Base-by-base conservation (phyloP, 192 early-diverging fungal species). In the Linnemannia zychae region DNA sequence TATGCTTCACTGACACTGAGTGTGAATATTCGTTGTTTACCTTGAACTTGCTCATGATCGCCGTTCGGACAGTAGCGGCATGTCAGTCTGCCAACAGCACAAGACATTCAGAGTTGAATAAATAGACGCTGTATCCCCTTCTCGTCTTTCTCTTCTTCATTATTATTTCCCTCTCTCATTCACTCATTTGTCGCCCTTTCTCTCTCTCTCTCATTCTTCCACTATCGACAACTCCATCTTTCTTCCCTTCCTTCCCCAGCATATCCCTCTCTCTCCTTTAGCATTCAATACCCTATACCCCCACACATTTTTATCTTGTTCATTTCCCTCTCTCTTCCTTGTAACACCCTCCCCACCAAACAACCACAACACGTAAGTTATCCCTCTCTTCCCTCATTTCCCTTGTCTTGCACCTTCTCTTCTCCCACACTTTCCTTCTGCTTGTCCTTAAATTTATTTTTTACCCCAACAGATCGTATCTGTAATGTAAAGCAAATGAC, bases 241-340 rank as follows among this genome's bases (percentile, higher is more conserved):
- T n/a, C 9, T 44, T 9, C 22, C 22, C 7, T 24, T 31, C 28
- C 22, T 24, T 63, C 57, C 57, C 57, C 57, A 63, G 57, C 57
- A 63, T 63, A 31, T 63, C 57, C 57, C 28, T 31, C 28, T 63
- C 57, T 53, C 22, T n/a, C 52, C 22, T 53, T 63, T 28, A 63
- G 57, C 57, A 63, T 63, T 60, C 57, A 63, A 63, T 63, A 63
- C 57, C 57, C 57, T 63, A 63, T 63, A 63, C 57, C 57, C 57
- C 57, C 24, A n/a, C 24, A n/a, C 24, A 5, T 31, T 20, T 63
- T 9, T 33, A 31, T 33, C 57, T 63, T 24, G 28, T 63, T 49
- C 28, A 57, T 22, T 28, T 28, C 52, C 24, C 50, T n/a, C 28
- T 57, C 52, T 24, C 24, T 16, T 24, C n/a, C 17, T 63, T 63